Evolutionary conservation across 1,284 basidiomycete genomes (phyloP), one percentile per base, ranked within the genome.

Genomic region (Ceratobasidium sp.): DNA sequence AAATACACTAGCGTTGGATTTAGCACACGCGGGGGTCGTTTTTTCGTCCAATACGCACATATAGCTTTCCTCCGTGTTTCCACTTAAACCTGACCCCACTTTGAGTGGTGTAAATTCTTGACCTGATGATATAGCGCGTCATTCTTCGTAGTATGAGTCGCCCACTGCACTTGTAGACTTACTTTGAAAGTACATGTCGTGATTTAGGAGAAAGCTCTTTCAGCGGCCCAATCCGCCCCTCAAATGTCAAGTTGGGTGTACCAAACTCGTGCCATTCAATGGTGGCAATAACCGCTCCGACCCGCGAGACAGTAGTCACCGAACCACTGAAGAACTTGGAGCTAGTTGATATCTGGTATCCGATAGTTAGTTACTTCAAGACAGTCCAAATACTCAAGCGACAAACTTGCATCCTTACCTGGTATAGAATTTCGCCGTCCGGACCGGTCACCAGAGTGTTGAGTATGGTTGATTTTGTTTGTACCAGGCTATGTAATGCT

Each of bases 51-150:
- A n/a, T n/a, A 33, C 73, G 54, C 23, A 76, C 74, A 46, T 67
- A 67, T 23, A 76, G 38, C 42, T 76, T 42, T n/a, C 62, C 38
- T 26, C 52, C 40, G n/a, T 76, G 52, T n/a, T 76, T 76, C 74
- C 74, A 76, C 33, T 76, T 76, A 54, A 76, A 67, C 17, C 38
- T 23, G 20, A 56, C 54, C 5, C 74, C 74, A 17, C 33, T 33
- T 7, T 50, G 42, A 7, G 64, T 66, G 23, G 74, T 76, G 10
- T 59, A 76, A 44, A 59, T 57, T 26, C 74, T 64, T 3, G 64
- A 76, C 20, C 74, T 76, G 44, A 1, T 12, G 12, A 20, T 52
- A 12, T 7, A 6, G 15, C 23, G 13, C 13, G 28, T 56, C 17
- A 7, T 28, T 20, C 23, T n/a, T 12, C 20, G 15, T 28, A n/a